phyloP scores from a whole-genome alignment of 495 filamentous ascomycete genomes.

The Penicillium waksmanii region DNA sequence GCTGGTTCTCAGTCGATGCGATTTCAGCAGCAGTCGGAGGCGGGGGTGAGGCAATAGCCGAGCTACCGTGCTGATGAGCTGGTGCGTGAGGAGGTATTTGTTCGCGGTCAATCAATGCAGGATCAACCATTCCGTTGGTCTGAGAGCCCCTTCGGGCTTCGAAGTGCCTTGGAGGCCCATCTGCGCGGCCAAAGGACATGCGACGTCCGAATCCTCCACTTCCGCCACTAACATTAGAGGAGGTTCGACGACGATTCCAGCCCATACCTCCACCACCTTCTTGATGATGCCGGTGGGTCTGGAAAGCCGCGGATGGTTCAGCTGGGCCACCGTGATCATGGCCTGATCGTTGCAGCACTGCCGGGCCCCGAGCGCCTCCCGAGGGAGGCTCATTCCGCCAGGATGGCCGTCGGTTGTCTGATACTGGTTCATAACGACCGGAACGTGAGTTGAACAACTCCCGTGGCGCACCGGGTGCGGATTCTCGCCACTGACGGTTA shows the following conservation, averaged over 20 bases:
- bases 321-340: constrained; percentile 66
- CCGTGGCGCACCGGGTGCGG: constrained; percentile 61
- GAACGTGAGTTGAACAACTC: constrained; percentile 95
- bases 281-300: constrained; percentile 69
- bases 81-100: constrained; percentile 30
- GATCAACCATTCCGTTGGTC: constrained; percentile 44
- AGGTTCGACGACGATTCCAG: constrained; percentile 80
- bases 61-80: constrained; percentile 27
- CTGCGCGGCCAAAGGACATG: constrained; percentile 56
- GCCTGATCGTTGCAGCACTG: constrained; percentile 75
- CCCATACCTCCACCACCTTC: constrained; percentile 67
- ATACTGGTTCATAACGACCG: constrained; percentile 89
- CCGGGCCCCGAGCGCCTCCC: constrained; percentile 72
- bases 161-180: constrained; percentile 48
- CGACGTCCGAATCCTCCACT: constrained; percentile 71
- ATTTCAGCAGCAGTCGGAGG: constrained; percentile 50
- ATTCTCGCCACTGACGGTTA: constrained; percentile 81
- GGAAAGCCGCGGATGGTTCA: constrained; percentile 91
- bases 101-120: constrained; percentile 33
- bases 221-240: constrained; percentile 93
- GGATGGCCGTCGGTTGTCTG: constrained; percentile 71
- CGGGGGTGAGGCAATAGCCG: constrained; percentile 51
- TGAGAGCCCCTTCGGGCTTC: constrained; percentile 52
- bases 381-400: constrained; percentile 66
- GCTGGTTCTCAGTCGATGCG: constrained; percentile 43